Evolutionary conservation across 345 rosid species (phyloP).

Genomic region (Salix caprea): DNA sequence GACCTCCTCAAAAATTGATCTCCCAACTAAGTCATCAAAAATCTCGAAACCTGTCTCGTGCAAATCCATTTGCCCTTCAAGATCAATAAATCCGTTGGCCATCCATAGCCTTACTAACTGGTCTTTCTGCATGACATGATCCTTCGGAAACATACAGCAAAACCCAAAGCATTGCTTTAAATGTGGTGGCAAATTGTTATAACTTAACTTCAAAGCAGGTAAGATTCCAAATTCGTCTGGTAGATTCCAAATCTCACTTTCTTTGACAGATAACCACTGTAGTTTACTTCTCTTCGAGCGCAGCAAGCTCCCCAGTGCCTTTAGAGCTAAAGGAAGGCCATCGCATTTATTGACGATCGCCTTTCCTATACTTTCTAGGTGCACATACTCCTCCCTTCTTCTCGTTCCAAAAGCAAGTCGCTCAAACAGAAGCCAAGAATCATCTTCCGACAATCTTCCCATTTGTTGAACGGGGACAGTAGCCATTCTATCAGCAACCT

Average conservation of each 20-base stretch:
- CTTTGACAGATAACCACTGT: no score
- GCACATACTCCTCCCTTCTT: background rate
- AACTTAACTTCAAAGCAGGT: constrained; percentile 2
- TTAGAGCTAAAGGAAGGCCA: constrained; percentile 15
- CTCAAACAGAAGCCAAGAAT: constrained; percentile 12
- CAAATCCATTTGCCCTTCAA: background rate
- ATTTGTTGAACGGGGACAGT: background rate
- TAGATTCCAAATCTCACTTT: no score
- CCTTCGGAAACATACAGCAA: constrained; percentile 5
- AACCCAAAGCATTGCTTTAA: constrained; percentile 6
- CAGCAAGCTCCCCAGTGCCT: constrained; percentile 9
- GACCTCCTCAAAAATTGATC: constrained; percentile 13
- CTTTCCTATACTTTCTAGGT: constrained; percentile 5
- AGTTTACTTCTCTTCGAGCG: background rate
- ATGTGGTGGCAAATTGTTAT: background rate
- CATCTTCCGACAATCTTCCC: constrained; percentile 3
- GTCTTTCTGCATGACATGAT: background rate
- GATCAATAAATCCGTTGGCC: constrained; percentile 20
- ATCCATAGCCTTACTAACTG: constrained; percentile 20
- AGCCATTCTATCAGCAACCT: constrained; percentile 1
- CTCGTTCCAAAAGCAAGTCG: background rate
- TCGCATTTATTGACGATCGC: constrained; percentile 10
- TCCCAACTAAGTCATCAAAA: constrained; percentile 14
- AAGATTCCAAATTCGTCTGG: background rate
- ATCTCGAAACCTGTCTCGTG: constrained; percentile 9